phyloP scores from a whole-genome alignment of 768 basidiomycete species.

The Russula griseocarnosa region DNA sequence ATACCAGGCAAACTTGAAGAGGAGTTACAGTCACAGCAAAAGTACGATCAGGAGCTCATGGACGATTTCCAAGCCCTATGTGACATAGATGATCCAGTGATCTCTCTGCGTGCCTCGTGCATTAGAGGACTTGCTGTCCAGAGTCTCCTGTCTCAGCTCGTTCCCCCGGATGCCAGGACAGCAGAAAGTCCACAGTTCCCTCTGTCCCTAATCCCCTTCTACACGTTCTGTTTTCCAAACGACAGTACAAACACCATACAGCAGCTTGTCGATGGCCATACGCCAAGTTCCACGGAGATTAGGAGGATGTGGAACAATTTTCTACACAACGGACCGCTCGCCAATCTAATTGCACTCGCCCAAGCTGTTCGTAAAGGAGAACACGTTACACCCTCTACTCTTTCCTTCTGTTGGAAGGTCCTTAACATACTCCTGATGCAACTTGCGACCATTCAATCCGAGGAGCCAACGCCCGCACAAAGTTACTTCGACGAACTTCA shows the following conservation, averaged over 20 bases:
- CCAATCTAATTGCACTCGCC: constrained; percentile 6
- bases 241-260: not conserved
- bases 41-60: not conserved
- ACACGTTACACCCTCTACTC: not conserved
- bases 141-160: constrained; percentile 4
- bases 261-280: too few relatives aligned
- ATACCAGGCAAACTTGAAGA: not conserved
- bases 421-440: constrained; percentile 11
- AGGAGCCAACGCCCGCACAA: not conserved
- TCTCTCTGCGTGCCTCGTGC: constrained; percentile 13
- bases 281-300: not conserved
- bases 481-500: constrained; percentile 1
- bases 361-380: not conserved
- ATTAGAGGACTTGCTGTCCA: constrained; percentile 13
- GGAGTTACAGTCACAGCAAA: not conserved
- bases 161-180: not conserved
- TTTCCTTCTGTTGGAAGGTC: constrained; percentile 16
- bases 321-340: constrained; percentile 12
- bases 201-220: not conserved
- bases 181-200: not conserved
- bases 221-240: not conserved
- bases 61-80: not conserved
- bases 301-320: not conserved
- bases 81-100: not conserved
- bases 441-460: not conserved